Evolutionary conservation across 768 basidiomycete genomes (phyloP).

Genomic region (Vararia minispora): DNA sequence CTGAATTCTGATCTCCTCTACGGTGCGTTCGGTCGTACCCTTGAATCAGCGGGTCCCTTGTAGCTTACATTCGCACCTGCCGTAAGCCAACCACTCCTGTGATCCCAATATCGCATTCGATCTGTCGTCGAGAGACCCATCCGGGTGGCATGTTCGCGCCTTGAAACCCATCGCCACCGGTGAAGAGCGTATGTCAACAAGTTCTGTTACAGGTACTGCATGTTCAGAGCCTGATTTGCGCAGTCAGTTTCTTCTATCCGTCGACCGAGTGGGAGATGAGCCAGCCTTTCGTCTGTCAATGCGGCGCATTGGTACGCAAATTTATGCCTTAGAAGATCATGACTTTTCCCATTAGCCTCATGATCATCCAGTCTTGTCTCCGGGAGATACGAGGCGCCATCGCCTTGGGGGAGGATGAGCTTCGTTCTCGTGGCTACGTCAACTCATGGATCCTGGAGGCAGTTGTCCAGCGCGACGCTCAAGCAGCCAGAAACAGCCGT

Average conservation of each 20-base stretch:
- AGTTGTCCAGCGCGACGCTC: constrained; percentile 1
- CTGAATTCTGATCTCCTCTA: constrained; percentile 52
- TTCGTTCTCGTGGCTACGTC: neutral
- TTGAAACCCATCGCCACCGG: constrained; percentile 28
- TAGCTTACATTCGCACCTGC: neutral
- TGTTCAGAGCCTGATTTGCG: constrained; percentile 1
- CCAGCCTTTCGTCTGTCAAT: constrained; percentile 45
- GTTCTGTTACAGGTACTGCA: constrained; percentile 13
- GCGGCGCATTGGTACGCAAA: constrained; percentile 19
- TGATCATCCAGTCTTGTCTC: constrained; percentile 1
- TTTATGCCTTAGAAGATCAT: too few species aligned
- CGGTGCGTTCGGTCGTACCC: constrained; percentile 24
- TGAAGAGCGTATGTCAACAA: constrained; percentile 28
- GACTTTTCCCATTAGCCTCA: too few species aligned
- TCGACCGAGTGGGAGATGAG: constrained; percentile 64
- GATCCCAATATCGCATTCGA: constrained; percentile 47
- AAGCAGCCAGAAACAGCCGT: too few species aligned
- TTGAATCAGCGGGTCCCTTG: neutral
- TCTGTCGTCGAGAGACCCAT: constrained; percentile 28
- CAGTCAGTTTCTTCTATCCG: constrained; percentile 54
- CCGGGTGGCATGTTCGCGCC: constrained; percentile 39
- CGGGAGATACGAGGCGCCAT: constrained; percentile 2
- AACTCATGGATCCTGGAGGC: constrained; percentile 5
- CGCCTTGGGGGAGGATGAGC: neutral
- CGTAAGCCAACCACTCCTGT: constrained; percentile 53